Conservation (phyloP, 176 grass and related monocot species). For the Oryza glumipatula region DNA sequence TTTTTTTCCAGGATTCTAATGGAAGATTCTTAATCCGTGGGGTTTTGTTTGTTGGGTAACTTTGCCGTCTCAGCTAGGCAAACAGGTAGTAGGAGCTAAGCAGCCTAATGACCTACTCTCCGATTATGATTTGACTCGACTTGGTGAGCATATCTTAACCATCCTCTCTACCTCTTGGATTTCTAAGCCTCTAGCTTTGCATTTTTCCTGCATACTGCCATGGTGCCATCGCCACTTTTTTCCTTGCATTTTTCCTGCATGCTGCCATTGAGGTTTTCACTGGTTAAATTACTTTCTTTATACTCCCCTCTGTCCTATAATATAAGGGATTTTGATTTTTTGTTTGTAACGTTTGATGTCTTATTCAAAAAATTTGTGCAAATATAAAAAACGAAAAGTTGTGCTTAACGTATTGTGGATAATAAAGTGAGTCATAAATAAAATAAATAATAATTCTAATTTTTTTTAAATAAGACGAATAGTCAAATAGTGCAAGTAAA, state of each 20-base stretch:
- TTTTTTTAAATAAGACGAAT: too few relatives aligned
- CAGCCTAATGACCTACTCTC: not conserved
- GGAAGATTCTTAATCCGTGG: constrained; percentile 25
- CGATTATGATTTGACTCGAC: constrained; percentile 14
- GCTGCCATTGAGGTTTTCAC: not conserved
- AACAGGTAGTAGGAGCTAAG: constrained; percentile 25
- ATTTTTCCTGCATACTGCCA: not conserved
- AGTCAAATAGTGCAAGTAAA: too few relatives aligned
- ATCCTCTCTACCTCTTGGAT: not conserved
- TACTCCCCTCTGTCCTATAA: too few relatives aligned
- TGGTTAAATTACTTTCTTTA: not conserved
- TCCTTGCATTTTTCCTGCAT: not conserved
- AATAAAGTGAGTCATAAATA: too few relatives aligned
- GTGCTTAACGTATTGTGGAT: too few relatives aligned
- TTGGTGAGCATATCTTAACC: constrained; percentile 1
- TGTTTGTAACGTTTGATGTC: too few relatives aligned
- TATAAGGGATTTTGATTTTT: too few relatives aligned
- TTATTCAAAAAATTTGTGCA: too few relatives aligned
- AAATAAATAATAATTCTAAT: too few relatives aligned
- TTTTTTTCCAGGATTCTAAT: constrained; percentile 17
- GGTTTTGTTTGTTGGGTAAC: not conserved
- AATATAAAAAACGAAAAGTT: too few relatives aligned
- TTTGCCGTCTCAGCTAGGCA: constrained; percentile 28
- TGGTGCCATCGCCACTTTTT: not conserved
- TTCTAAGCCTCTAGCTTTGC: not conserved